These are phyloP conservation scores for Cercospora berteroae DNA, from an alignment of 2,329 filamentous ascomycete genomes.

Conservation along the genomic window DNA sequence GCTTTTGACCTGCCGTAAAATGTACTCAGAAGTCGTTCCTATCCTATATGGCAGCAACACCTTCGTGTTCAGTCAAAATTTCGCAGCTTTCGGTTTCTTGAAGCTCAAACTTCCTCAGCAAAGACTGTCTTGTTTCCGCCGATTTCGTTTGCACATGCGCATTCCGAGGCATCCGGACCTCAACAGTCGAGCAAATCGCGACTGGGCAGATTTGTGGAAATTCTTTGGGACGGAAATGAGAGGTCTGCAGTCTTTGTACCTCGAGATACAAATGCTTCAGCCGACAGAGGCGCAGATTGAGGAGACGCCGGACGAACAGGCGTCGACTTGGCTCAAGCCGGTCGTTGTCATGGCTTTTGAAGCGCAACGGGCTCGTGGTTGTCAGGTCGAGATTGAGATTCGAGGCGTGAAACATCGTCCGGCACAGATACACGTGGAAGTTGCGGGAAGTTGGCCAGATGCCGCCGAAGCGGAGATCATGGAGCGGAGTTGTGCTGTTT, in stretches of 20 bases:
- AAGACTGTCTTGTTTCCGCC: constrained; percentile 31
- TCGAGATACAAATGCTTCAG: constrained; percentile 33
- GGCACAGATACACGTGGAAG: constrained; percentile 22
- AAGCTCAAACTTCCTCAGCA: constrained; percentile 33
- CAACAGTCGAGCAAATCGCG: constrained; percentile 33
- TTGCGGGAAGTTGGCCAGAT: constrained; percentile 2
- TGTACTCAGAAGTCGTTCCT: constrained; percentile 35
- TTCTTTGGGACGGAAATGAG: constrained; percentile 35
- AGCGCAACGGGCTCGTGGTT: constrained; percentile 29
- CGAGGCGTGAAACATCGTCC: constrained; percentile 30
- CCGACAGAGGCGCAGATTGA: constrained; percentile 33
- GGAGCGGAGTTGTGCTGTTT: constrained; percentile 21
- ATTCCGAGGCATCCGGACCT: constrained; percentile 35
- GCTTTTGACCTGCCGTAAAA: constrained; percentile 33
- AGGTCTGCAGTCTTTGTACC: constrained; percentile 32
- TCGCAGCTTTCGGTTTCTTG: constrained; percentile 35
- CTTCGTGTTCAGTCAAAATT: constrained; percentile 37
- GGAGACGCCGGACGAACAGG: constrained; percentile 29
- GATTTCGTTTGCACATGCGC: constrained; percentile 34
- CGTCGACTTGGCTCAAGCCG: constrained; percentile 32
- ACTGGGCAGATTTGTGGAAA: constrained; percentile 34
- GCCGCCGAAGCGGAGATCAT: constrained; percentile 21
- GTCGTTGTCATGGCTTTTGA: constrained; percentile 35
- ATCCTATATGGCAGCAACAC: constrained; percentile 36
- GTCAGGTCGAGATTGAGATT: constrained; percentile 33